Conservation (phyloP, 2,329 filamentous ascomycete species). For the Trichoderma koningiopsis region DNA sequence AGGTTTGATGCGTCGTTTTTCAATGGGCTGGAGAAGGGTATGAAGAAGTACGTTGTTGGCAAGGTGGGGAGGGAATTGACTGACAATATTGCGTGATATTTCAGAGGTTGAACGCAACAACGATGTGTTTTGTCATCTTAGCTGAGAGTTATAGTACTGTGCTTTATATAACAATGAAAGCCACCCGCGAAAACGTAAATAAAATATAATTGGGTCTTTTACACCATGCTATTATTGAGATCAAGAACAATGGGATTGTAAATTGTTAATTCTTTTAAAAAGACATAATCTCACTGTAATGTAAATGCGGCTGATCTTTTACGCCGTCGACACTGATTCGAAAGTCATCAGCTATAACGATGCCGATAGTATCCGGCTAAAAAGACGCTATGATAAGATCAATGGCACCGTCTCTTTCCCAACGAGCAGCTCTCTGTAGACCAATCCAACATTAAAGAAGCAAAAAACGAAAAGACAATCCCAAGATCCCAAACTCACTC, state of each 20-base stretch:
- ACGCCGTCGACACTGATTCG: not conserved
- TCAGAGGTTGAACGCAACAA: too few relatives aligned
- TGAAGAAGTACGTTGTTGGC: constrained; percentile 42
- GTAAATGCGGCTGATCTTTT: not conserved
- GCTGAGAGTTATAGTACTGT: not conserved
- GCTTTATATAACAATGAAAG: not conserved
- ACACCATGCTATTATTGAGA: not conserved
- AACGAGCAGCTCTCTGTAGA: not conserved
- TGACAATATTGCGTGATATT: not conserved
- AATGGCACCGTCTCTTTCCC: constrained; percentile 5
- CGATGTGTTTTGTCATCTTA: not conserved
- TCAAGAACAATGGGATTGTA: not conserved
- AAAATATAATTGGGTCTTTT: not conserved
- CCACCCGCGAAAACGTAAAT: not conserved
- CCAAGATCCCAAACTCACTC: not conserved
- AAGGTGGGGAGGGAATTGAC: constrained; percentile 39
- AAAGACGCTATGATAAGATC: constrained; percentile 18
- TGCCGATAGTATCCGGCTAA: constrained; percentile 23
- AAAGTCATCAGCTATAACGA: not conserved
- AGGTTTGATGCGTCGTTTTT: constrained; percentile 43
- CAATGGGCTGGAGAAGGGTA: constrained; percentile 41
- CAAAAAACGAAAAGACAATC: not conserved
- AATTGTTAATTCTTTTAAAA: not conserved
- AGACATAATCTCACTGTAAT: not conserved
- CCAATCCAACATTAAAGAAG: not conserved